Percentiles rank a stretch among this genome's conserved stretches.
These are phyloP conservation scores for Suillus tomentosus DNA, from an alignment of 768 basidiomycete species.

Conservation along the genomic window DNA sequence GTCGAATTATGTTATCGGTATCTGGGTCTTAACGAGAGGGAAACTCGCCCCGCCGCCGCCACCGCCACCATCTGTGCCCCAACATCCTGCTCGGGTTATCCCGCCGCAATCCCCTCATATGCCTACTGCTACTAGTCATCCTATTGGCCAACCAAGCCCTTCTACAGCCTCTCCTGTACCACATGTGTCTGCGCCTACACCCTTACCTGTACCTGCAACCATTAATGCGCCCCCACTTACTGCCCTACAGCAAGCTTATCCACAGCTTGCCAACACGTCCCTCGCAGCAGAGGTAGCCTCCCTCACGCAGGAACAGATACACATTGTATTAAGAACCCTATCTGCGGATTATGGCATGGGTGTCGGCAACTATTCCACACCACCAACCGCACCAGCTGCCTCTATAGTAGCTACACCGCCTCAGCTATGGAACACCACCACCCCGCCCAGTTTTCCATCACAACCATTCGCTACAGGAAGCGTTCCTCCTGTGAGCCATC, in stretches of 20 bases:
- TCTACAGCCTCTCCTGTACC: conserved; percentile 17
- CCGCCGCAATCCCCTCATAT: conserved; percentile 20
- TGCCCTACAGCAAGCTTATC: conserved; percentile 29
- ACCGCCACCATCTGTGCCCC: conserved; percentile 22
- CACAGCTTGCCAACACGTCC: conserved; percentile 46
- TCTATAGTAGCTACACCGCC: conserved; percentile 30
- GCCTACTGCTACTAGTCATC: conserved; percentile 14
- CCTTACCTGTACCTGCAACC: not conserved
- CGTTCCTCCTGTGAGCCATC: conserved; percentile 24
- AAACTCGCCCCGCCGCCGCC: conserved; percentile 56
- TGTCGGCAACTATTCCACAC: conserved; percentile 31
- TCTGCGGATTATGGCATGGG: conserved; percentile 41
- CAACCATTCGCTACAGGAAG: conserved; percentile 14
- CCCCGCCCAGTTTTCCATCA: conserved; percentile 17
- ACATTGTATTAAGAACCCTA: conserved; percentile 63
- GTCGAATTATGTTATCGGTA: conserved; percentile 72
- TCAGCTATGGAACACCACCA: conserved; percentile 16
- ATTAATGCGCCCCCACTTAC: conserved; percentile 18
- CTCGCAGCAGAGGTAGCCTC: conserved; percentile 73
- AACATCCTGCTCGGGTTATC: conserved; percentile 16
- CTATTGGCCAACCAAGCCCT: conserved; percentile 17
- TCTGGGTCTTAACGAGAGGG: conserved; percentile 86
- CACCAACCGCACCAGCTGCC: conserved; percentile 29
- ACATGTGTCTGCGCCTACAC: conserved; percentile 15
- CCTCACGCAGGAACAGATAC: conserved; percentile 77